Evolutionary conservation across 1,139 yeast species (phyloP).

Genomic region (Magnusiomyces sp.): DNA sequence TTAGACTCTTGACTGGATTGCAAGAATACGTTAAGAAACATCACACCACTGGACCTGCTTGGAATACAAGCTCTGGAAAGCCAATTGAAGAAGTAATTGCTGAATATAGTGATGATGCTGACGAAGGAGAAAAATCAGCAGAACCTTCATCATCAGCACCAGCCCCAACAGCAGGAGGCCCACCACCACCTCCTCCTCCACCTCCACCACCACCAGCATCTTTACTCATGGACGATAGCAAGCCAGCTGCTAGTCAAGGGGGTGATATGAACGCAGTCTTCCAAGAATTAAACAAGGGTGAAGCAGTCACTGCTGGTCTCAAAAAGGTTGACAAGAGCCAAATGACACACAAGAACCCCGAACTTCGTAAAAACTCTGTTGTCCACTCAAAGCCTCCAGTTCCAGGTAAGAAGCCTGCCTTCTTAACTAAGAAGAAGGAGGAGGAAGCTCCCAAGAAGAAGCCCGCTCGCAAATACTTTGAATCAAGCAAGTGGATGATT

Average conservation of each 20-base stretch:
- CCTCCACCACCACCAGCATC: constrained; percentile 82
- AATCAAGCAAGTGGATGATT: constrained; percentile 83
- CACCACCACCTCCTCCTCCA: constrained; percentile 46
- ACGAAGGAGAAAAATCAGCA: too few species aligned
- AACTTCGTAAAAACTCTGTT: constrained; percentile 42
- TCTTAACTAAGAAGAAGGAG: constrained; percentile 31
- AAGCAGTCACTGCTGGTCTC: constrained; percentile 69
- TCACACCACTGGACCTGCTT: constrained; percentile 74
- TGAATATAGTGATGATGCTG: constrained; percentile 7
- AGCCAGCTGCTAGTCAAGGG: constrained; percentile 22
- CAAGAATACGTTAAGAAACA: constrained; percentile 63
- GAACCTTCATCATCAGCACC: constrained; percentile 25
- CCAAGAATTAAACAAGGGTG: constrained; percentile 84
- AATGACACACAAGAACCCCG: constrained; percentile 93
- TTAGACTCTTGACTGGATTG: constrained; percentile 57
- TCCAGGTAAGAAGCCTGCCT: constrained; percentile 72
- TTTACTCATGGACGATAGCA: constrained; percentile 42
- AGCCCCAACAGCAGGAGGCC: constrained; percentile 30
- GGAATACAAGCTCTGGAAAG: constrained; percentile 49
- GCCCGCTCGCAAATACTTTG: constrained; percentile 68
- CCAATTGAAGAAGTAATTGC: constrained; percentile 31
- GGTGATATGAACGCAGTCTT: constrained; percentile 78
- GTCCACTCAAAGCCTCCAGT: constrained; percentile 38
- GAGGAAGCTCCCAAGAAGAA: constrained; percentile 32
- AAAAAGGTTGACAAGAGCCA: constrained; percentile 89